Evolutionary conservation across 208 protist genomes (phyloP).

Genomic region (Kentomonas sorsogonicus): DNA sequence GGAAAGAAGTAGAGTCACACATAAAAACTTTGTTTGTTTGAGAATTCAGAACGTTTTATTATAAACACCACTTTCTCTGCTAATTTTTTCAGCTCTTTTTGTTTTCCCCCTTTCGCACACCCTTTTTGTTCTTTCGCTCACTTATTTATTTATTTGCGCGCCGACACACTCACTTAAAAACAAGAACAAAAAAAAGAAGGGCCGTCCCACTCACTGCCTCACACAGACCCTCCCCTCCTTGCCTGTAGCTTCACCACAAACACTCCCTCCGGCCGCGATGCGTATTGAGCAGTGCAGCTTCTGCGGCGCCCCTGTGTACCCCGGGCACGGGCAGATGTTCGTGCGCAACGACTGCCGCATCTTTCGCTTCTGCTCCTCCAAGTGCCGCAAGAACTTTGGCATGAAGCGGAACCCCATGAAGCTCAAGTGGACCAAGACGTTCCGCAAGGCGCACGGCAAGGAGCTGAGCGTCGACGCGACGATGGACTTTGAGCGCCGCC

Average conservation of each 20-base stretch:
- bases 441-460: conserved; percentile 96
- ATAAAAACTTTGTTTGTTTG: not conserved
- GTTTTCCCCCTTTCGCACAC: conserved; percentile 13
- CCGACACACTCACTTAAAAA: not conserved
- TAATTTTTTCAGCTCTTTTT: conserved; percentile 5
- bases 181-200: conserved; percentile 8
- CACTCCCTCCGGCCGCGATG: conserved; percentile 53
- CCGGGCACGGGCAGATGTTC: conserved; percentile 98
- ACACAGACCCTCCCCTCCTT: too few relatives aligned
- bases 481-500: conserved; percentile 98
- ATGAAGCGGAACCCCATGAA: conserved; percentile 99
- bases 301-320: conserved; percentile 96
- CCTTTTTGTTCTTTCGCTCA: conserved; percentile 5
- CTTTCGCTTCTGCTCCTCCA: conserved; percentile 97
- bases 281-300: conserved; percentile 98
- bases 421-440: conserved; percentile 99
- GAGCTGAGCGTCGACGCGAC: conserved; percentile 97
- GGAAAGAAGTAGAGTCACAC: not conserved
- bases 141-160: conserved; percentile 1
- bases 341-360: conserved; percentile 98
- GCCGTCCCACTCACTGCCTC: not conserved
- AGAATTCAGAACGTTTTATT: not conserved
- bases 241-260: not conserved
- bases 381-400: conserved; percentile 99
- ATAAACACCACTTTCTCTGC: not conserved